Conservation (phyloP, 306 rosid genomes). For the Ochetophila trinervis region DNA sequence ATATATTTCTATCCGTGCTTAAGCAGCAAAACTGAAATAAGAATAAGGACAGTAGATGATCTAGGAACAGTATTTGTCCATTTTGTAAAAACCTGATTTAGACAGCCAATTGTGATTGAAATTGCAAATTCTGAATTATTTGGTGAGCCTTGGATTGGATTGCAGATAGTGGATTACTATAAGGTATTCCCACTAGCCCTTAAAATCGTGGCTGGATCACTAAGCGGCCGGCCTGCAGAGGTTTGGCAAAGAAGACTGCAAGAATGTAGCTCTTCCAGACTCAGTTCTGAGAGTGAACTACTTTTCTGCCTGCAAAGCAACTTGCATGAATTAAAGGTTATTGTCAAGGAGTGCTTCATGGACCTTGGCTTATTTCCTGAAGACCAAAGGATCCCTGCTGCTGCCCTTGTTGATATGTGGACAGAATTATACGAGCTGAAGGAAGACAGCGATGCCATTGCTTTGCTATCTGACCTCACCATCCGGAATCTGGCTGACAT, state of each 20-base stretch:
- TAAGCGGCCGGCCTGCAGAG: slow-evolving; percentile 14
- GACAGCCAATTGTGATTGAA: too few relatives aligned
- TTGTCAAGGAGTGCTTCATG: slow-evolving; percentile 47
- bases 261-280: slow-evolving; percentile 29
- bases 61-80: too few relatives aligned
- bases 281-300: slow-evolving; percentile 22
- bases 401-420: slow-evolving; percentile 64
- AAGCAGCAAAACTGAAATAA: too few relatives aligned
- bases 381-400: slow-evolving; percentile 55
- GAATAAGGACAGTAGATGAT: too few relatives aligned
- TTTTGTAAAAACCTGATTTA: too few relatives aligned
- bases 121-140: not conserved
- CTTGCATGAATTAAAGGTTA: slow-evolving; percentile 30
- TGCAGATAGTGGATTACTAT: slow-evolving; percentile 52
- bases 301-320: slow-evolving; percentile 42
- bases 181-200: slow-evolving; percentile 56
- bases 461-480: slow-evolving; percentile 33
- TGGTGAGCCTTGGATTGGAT: slow-evolving; percentile 22
- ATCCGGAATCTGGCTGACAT: slow-evolving; percentile 32
- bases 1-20: not conserved
- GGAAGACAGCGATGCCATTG: slow-evolving; percentile 37
- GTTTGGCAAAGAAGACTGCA: slow-evolving; percentile 33
- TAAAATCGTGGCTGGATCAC: slow-evolving; percentile 39
- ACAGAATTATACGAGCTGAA: slow-evolving; percentile 34
- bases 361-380: slow-evolving; percentile 72